Evolutionary conservation across 1,139 yeast genomes (phyloP), one percentile per base, ranked within the genome.

Genomic region (Insectozyma bohioensis): DNA sequence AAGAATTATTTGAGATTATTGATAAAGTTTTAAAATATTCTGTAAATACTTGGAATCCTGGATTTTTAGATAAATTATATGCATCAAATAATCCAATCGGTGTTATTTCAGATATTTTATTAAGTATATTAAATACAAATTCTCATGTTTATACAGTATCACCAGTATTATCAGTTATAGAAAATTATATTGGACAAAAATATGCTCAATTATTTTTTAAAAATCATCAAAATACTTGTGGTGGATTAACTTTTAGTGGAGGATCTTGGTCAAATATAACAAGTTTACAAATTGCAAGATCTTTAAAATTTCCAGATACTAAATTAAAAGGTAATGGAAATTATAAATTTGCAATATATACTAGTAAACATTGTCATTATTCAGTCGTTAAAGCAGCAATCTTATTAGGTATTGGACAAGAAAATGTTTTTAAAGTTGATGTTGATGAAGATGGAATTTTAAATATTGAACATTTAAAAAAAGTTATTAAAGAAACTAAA

Each of bases 261-360:
- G 95, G 95, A 0, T 81, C 92, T 4, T 85, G 90, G 79, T 84
- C 95, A 12, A 86, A 86, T 55, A 74, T 84, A 34, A 85, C 95
- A 2, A 78, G 87, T 36, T 56, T 86, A 59, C 92, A 85, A 44
- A 79, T 83, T 54, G 95, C 95, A 0, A 63, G 95, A 45, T 67
- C 85, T 26, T 63, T 72, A 26, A 56, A 73, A 41, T 83, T 51
- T 48, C 95, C 95, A 0, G 84, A 81, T 11, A 82, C 95, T 0
- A 84, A 82, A 50, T 52, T 61, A 3, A 44, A 63, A 1, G 95
- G 95, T 0, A 82, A 79, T 46, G 66, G 57, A 0, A 43, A 40
- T 14, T 52, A 67, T 44, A 73, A 67, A 38, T 84, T 85, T 60
- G 95, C 88, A 2, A 63, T 85, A 1, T 86, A 74, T 50, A 72